Base-by-base conservation (phyloP, 805 yeast genomes). In the Hanseniaspora vineae region DNA sequence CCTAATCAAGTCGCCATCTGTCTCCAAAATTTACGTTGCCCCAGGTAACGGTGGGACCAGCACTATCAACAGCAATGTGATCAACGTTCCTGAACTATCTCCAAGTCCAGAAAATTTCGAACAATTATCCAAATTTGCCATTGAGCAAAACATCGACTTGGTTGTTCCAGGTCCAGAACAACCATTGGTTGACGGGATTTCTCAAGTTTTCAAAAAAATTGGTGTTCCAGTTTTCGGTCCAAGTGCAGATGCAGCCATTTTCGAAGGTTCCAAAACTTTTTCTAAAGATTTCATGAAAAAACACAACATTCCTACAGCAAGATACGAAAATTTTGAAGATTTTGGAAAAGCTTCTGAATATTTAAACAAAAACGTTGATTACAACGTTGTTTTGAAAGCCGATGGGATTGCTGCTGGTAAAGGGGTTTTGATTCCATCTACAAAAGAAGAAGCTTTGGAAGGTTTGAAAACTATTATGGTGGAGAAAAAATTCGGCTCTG, bases 101-200 rank as follows among this genome's bases (percentile, higher is more conserved):
- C 73, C 84, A 6, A 64, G 78, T 23, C 76, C 79, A 51, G 67
- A 66, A n/a, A 82, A 88, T 55, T 92, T 92, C 57, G 73, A 72
- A 1, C 66, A 69, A 32, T 73, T 92, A 51, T 85, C 79, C 49
- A 68, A 78, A 50, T 89, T 89, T 65, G 96, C 97, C 6, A 61
- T 71, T 14, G 76, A 76, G 31, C 69, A 89, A 48, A 57, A 75
- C 5, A 74, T 92, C 47, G 75, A 71, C 46, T 70, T 92, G 49
- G 97, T 87, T 5, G 72, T 92, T 42, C 97, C 98, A 35, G 99
- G 99, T 33, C 99, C 99, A n/a, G 99, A 92, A 67, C 96, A 88
- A 68, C 97, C 98, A 35, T 72, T 94, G 52, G 97, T 94, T 32
- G 97, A 92, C 59, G 99, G 99, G 46, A 79, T 92, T 51, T 65